Base-by-base conservation (phyloP, 2,329 filamentous ascomycete genomes). In the Xylaria arbuscula region DNA sequence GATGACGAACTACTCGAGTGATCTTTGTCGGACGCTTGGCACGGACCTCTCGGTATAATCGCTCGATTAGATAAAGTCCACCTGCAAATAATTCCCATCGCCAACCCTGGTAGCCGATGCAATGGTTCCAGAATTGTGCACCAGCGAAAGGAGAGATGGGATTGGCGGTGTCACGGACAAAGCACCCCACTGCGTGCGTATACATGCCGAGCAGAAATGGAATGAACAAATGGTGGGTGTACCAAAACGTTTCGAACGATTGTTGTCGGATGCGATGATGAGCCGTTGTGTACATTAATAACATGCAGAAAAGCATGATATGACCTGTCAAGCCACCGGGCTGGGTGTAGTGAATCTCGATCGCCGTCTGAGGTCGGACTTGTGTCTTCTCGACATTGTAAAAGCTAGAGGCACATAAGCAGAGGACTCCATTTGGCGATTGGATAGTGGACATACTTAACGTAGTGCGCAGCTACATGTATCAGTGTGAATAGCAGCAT, bases 161-260 rank as follows among this genome's bases (percentile, higher is more conserved):
- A 0, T 88, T 77, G 6, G 85, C 80, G 1, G 90, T 91, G 78
- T 98, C 94, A 73, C 96, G 92, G 47, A 99, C 96, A 83, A 99
- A 99, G 82, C 96, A 99, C 68, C 94, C 94, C 8, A 93, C 93
- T 1, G 96, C 95, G 80, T 99, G 96, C 13, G 95, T 98, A 81
- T 98, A 99, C 74, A 99, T 89, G 54, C 89, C 95, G 53, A 99
- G 86, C 77, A 98, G 83, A 81, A 99, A 99, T 1, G 96, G 95
- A 69, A 99, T 92, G 77, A 98, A 98, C n/a, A 99, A 88, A 77
- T 99, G 96, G 81, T 99, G 96, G 0, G 94, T 97, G 82, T 99
- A 99, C 96, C 96, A 99, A 80, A 99, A 99, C 0, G 95, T 97
- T 83, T 99, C 96, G 78, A 94, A 99, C 0, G 93, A 97, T 79